phyloP scores from a whole-genome alignment of 2,329 filamentous ascomycete genomes.

The Aschersonia sp. region DNA sequence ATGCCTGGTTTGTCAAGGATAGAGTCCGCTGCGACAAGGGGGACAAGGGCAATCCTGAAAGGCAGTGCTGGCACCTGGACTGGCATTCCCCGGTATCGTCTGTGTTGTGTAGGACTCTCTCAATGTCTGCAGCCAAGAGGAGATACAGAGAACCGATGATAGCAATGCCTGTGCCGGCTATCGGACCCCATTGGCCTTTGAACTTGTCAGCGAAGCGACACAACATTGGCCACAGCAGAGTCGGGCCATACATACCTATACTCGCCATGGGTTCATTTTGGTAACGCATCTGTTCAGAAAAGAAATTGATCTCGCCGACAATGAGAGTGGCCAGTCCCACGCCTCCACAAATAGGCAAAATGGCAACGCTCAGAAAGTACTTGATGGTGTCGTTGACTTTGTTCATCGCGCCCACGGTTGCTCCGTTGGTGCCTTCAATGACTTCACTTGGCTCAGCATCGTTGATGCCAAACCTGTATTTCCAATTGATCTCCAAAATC shows the following conservation, averaged over 20 bases:
- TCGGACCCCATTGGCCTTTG: constrained; percentile 43
- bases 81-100: background rate
- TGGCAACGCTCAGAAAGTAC: constrained; percentile 37
- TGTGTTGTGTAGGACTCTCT: constrained; percentile 4
- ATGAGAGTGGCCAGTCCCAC: constrained; percentile 45
- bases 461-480: constrained; percentile 18
- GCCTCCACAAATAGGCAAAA: constrained; percentile 42
- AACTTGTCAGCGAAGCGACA: background rate
- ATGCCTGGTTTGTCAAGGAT: background rate
- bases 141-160: constrained; percentile 44
- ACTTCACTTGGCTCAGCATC: constrained; percentile 18
- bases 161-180: constrained; percentile 43
- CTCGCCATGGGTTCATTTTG: constrained; percentile 49
- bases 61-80: constrained; percentile 7
- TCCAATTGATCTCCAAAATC: constrained; percentile 49
- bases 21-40: background rate
- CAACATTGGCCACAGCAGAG: too few species aligned
- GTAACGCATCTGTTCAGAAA: constrained; percentile 37
- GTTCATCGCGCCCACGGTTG: constrained; percentile 35
- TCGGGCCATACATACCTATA: constrained; percentile 30
- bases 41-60: background rate
- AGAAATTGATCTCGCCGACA: constrained; percentile 51
- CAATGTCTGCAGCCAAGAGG: constrained; percentile 23
- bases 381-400: constrained; percentile 39
- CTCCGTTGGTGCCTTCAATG: constrained; percentile 39